phyloP scores from a whole-genome alignment of 306 rosid genomes.

The Astragalus membranaceus region DNA sequence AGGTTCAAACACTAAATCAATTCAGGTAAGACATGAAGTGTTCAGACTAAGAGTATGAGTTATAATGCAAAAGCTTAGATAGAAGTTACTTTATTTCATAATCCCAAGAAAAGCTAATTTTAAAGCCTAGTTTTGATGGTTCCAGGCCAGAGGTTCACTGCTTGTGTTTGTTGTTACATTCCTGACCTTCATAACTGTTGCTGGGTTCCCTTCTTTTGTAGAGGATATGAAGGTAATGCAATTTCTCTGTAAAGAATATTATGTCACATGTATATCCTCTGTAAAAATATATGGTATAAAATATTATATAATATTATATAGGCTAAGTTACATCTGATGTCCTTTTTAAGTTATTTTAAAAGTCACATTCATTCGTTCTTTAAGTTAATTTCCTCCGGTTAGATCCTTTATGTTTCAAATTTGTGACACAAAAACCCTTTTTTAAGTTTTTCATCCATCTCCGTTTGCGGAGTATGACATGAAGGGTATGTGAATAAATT shows the following conservation, averaged over 20 bases:
- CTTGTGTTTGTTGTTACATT: conserved; percentile 55
- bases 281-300: too few relatives aligned
- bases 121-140: background rate
- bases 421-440: too few relatives aligned
- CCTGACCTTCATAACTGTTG: conserved; percentile 63
- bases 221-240: conserved; percentile 63
- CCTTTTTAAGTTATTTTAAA: too few relatives aligned
- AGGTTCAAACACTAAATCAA: conserved; percentile 16
- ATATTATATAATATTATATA: too few relatives aligned
- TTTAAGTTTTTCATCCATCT: too few relatives aligned
- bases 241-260: background rate
- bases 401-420: too few relatives aligned
- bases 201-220: conserved; percentile 73
- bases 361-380: too few relatives aligned
- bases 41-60: background rate
- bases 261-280: too few relatives aligned
- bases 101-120: background rate
- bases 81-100: background rate
- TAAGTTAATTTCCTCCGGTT: too few relatives aligned
- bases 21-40: conserved; percentile 33
- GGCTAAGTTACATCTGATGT: too few relatives aligned
- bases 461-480: too few relatives aligned
- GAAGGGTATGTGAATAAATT: too few relatives aligned
- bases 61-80: background rate
- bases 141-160: conserved; percentile 60